Evolutionary conservation across 2,329 filamentous ascomycete species (phyloP).

Genomic region (Corinectria fuckeliana): DNA sequence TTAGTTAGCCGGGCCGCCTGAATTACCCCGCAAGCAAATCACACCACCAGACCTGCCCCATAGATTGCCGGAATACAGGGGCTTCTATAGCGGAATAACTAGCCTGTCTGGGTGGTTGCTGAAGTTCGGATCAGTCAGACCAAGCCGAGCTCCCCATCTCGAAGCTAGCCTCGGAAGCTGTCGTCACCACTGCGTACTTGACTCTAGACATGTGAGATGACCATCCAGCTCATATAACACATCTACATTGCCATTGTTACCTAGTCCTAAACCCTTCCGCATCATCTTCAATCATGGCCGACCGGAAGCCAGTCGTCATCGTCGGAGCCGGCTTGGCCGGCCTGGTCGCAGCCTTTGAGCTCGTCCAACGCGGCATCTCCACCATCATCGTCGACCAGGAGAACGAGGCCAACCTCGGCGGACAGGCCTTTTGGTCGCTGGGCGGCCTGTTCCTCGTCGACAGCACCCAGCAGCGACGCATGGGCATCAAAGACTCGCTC

Average conservation of each 20-base stretch:
- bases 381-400: conserved; percentile 65
- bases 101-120: background rate
- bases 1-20: too few species aligned
- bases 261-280: background rate
- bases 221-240: background rate
- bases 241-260: background rate
- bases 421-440: conserved; percentile 70
- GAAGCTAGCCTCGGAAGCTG: background rate
- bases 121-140: too few species aligned
- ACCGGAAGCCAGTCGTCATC: conserved; percentile 55
- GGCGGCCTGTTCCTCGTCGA: conserved; percentile 67
- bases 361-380: conserved; percentile 55
- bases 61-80: too few species aligned
- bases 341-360: conserved; percentile 65
- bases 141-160: background rate
- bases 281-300: conserved; percentile 2
- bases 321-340: conserved; percentile 64
- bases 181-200: background rate
- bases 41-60: too few species aligned
- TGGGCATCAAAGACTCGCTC: conserved; percentile 64
- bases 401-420: conserved; percentile 61
- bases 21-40: too few species aligned
- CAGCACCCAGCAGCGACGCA: conserved; percentile 61
- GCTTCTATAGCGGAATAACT: too few species aligned
- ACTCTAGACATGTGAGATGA: background rate